Evolutionary conservation across 2,329 filamentous ascomycete genomes (phyloP).

Genomic region (Calcarisporium arbuscula): DNA sequence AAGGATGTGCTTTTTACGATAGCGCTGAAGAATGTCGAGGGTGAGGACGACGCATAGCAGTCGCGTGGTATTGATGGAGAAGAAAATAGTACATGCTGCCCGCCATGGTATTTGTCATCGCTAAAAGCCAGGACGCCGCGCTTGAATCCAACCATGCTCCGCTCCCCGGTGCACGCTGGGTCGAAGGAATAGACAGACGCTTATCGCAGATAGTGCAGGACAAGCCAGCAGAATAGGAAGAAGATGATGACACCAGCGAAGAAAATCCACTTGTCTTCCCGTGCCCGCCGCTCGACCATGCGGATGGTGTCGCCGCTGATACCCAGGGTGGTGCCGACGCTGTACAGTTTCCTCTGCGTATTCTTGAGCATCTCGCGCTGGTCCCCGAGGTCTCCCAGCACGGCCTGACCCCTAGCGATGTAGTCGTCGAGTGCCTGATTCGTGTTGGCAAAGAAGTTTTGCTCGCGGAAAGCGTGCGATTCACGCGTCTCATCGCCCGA

Average conservation of each 20-base stretch:
- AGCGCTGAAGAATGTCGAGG: slow-evolving; percentile 43
- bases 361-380: slow-evolving; percentile 94
- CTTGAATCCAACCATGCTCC: too few relatives aligned
- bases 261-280: slow-evolving; percentile 98
- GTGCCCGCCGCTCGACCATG: slow-evolving; percentile 87
- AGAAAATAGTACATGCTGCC: neutral
- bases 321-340: slow-evolving; percentile 86
- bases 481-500: slow-evolving; percentile 65
- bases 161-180: too few relatives aligned
- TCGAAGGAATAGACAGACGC: neutral
- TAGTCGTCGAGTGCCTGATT: slow-evolving; percentile 89
- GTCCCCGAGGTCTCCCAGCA: slow-evolving; percentile 79
- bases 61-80: too few relatives aligned
- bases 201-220: slow-evolving; percentile 70
- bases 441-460: slow-evolving; percentile 77
- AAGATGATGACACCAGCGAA: slow-evolving; percentile 81
- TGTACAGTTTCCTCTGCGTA: slow-evolving; percentile 86
- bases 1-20: slow-evolving; percentile 69
- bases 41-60: slow-evolving; percentile 24
- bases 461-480: slow-evolving; percentile 78
- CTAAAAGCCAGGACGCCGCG: too few relatives aligned
- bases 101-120: too few relatives aligned
- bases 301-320: slow-evolving; percentile 94
- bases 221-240: slow-evolving; percentile 85
- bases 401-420: slow-evolving; percentile 81